Percentiles rank a stretch among this genome's conserved stretches.
Conservation (phyloP, 2,329 filamentous ascomycete genomes). For the Lachnellula subtilissima region DNA sequence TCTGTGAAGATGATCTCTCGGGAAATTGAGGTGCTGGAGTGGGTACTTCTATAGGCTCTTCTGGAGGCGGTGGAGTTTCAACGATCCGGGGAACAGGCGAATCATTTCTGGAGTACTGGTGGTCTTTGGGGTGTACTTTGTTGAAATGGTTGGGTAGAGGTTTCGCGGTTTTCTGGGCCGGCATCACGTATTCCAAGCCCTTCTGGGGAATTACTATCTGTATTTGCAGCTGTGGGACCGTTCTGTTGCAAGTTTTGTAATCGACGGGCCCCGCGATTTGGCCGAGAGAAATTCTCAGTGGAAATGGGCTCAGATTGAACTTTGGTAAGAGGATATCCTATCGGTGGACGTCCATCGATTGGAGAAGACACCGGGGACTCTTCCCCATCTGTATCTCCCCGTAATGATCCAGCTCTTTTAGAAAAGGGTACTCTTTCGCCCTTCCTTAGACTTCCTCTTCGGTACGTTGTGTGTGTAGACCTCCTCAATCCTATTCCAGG, state of each 20-base stretch:
- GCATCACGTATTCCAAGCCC: constrained; percentile 9
- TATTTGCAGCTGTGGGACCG: constrained; percentile 4
- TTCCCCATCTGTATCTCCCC: constrained; percentile 57
- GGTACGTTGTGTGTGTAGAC: constrained; percentile 87
- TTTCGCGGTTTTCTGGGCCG: background rate
- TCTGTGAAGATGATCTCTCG: constrained; percentile 52
- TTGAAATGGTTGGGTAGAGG: constrained; percentile 6
- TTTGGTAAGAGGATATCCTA: constrained; percentile 43
- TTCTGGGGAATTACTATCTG: constrained; percentile 12
- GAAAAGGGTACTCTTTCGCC: constrained; percentile 72
- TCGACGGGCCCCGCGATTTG: constrained; percentile 33
- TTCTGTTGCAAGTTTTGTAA: constrained; percentile 21
- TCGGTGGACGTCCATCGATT: constrained; percentile 37
- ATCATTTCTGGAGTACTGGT: constrained; percentile 26
- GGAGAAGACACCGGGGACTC: constrained; percentile 46
- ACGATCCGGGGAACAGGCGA: constrained; percentile 53
- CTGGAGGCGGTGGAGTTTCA: constrained; percentile 53
- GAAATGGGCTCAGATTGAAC: constrained; percentile 66
- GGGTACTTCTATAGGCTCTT: constrained; percentile 15
- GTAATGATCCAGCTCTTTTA: constrained; percentile 58
- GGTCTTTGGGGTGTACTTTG: constrained; percentile 29
- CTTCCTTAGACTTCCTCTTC: constrained; percentile 78
- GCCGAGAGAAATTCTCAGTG: constrained; percentile 59
- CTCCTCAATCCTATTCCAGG: constrained; percentile 76
- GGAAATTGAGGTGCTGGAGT: constrained; percentile 40